These are phyloP conservation scores for Capronia coronata DNA, from an alignment of 2,329 filamentous ascomycete species.

Conservation along the genomic window DNA sequence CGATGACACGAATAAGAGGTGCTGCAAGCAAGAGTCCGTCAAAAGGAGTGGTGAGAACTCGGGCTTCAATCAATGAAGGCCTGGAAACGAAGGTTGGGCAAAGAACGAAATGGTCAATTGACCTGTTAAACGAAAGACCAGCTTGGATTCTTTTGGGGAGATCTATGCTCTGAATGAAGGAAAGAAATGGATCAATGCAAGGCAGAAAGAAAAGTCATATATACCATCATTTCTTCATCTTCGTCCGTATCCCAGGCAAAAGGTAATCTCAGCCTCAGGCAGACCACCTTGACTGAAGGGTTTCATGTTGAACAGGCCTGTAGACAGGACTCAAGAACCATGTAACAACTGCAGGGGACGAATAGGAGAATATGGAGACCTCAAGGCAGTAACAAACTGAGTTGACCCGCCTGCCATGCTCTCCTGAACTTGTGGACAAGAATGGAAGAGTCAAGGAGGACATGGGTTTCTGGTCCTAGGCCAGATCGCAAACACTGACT, in stretches of 20 bases:
- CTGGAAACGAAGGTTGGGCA: slow-evolving; percentile 18
- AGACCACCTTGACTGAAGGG: not conserved
- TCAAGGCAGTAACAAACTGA: not conserved
- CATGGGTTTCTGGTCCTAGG: not conserved
- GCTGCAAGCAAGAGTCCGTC: slow-evolving; percentile 9
- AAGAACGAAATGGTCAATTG: slow-evolving; percentile 20
- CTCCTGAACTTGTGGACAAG: not conserved
- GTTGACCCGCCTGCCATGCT: not conserved
- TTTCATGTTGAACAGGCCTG: slow-evolving; percentile 13
- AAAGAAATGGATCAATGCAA: not conserved
- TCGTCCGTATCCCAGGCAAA: not conserved
- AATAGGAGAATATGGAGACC: slow-evolving; percentile 11
- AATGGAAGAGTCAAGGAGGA: not conserved
- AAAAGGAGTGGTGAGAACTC: slow-evolving; percentile 7
- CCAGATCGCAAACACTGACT: slow-evolving; percentile 18
- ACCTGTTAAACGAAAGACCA: slow-evolving; percentile 23
- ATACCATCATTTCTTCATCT: slow-evolving; percentile 2
- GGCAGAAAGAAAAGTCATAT: slow-evolving; percentile 1
- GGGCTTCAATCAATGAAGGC: slow-evolving; percentile 25
- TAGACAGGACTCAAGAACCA: not conserved
- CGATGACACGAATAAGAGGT: not conserved
- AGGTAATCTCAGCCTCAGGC: slow-evolving; percentile 7
- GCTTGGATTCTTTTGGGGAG: slow-evolving; percentile 14
- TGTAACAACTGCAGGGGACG: slow-evolving; percentile 8
- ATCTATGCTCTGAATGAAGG: slow-evolving; percentile 10